phyloP scores from a whole-genome alignment of 768 basidiomycete species.

The Suillus hirtellus region DNA sequence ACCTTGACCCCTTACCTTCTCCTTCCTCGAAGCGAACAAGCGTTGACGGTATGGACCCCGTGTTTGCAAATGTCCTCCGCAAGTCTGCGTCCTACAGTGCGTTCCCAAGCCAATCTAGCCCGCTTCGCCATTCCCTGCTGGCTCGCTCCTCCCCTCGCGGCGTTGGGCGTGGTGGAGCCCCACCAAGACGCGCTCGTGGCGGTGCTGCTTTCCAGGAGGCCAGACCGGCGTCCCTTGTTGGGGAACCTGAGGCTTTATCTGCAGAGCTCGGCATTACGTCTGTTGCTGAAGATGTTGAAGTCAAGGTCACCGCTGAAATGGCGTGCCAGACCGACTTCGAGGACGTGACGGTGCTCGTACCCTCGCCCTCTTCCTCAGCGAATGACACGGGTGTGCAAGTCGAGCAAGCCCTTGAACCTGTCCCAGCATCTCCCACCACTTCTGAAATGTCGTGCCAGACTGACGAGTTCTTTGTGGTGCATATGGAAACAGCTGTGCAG shows the following conservation, averaged over 20 bases:
- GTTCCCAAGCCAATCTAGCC: slow-evolving; percentile 51
- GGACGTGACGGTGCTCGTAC: slow-evolving; percentile 29
- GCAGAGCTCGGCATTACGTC: slow-evolving; percentile 59
- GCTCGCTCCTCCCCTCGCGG: slow-evolving; percentile 38
- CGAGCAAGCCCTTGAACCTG: slow-evolving; percentile 27
- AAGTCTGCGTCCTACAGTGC: slow-evolving; percentile 47
- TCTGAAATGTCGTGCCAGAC: slow-evolving; percentile 50
- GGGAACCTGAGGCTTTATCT: slow-evolving; percentile 70
- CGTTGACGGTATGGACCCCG: slow-evolving; percentile 87
- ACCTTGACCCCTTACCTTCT: slow-evolving; percentile 42
- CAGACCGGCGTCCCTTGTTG: slow-evolving; percentile 69
- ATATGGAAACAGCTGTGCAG: slow-evolving; percentile 52
- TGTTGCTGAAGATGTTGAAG: slow-evolving; percentile 36
- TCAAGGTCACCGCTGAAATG: slow-evolving; percentile 54
- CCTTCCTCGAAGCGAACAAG: slow-evolving; percentile 63
- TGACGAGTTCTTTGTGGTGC: slow-evolving; percentile 38
- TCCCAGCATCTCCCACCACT: slow-evolving; percentile 21
- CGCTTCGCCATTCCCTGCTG: slow-evolving; percentile 60
- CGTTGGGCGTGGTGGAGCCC: slow-evolving; percentile 44
- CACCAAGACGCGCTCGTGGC: slow-evolving; percentile 58
- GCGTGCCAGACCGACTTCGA: slow-evolving; percentile 66
- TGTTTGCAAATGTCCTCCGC: slow-evolving; percentile 76
- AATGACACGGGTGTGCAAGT: slow-evolving; percentile 45
- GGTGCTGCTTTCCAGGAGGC: slow-evolving; percentile 71
- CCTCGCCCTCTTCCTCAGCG: slow-evolving; percentile 29